Conservation (phyloP, 164 flowering plant species). For the Taxillus chinensis region DNA sequence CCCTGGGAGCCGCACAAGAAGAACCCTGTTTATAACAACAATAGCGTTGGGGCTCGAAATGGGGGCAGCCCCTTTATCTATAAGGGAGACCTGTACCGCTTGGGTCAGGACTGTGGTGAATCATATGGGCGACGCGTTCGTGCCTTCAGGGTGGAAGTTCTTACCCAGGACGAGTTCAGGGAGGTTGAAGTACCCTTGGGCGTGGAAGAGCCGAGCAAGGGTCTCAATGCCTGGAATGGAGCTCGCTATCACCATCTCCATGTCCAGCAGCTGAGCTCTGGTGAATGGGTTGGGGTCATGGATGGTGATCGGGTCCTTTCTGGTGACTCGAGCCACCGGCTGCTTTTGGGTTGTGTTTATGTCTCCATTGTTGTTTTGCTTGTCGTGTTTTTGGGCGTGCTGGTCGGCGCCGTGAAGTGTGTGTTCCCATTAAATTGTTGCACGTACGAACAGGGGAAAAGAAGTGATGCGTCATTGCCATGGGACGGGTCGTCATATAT, state of each 20-base stretch:
- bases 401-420: conserved; percentile 71
- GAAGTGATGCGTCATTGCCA: conserved; percentile 36
- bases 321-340: conserved; percentile 50
- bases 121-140: conserved; percentile 67
- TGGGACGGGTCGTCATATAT: conserved; percentile 43
- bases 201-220: conserved; percentile 44
- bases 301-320: conserved; percentile 91
- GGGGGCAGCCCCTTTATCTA: conserved; percentile 87
- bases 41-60: conserved; percentile 70
- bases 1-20: conserved; percentile 87
- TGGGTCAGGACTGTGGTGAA: conserved; percentile 85
- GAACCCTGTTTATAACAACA: conserved; percentile 64
- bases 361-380: conserved; percentile 31
- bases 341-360: conserved; percentile 52
- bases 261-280: conserved; percentile 56
- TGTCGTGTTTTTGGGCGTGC: conserved; percentile 46
- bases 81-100: conserved; percentile 60
- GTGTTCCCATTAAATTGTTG: conserved; percentile 64
- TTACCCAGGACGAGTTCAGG: conserved; percentile 51
- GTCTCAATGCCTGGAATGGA: conserved; percentile 83
- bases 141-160: conserved; percentile 50
- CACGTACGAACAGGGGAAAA: conserved; percentile 41
- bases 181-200: conserved; percentile 76
- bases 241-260: conserved; percentile 84
- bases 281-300: conserved; percentile 76